Base-by-base conservation (phyloP, 2,329 filamentous ascomycete genomes). In the Tolypocladium guangdongense region DNA sequence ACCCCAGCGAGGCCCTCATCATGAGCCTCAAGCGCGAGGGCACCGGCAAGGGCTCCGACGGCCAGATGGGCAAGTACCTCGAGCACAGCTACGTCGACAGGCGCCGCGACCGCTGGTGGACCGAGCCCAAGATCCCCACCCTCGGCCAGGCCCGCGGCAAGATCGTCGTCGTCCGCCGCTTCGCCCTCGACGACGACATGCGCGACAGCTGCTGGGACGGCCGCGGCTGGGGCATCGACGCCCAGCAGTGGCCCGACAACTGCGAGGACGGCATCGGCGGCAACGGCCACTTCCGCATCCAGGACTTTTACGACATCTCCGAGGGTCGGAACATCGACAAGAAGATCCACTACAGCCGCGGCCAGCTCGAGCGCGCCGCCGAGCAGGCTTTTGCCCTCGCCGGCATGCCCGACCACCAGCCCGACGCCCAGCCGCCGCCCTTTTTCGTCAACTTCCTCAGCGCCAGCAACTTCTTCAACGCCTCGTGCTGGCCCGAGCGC, bases 21-120 rank as follows among this genome's bases (percentile, higher is more conserved):
- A 78, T 97, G 69, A 91, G 86, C 53, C 66, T 99, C 61, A 99
- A 99, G 74, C 85, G 90, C 56, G 93, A 99, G 72, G 93, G 93
- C 22, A 80, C 87, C 0, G 92, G 92, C 52, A 83, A 80, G 51
- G 82, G 86, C 46, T 89, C 82, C 14, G 93, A 97, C 67, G 78
- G 84, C 58, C 84, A 95, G 59, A 81, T 97, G 51, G 83, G 83
- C 57, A 81, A 77, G 52, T 84, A 92, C 63, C 76, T 97, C 16
- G 78, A 82, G 59, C 74, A 82, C 57, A 83, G 87, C 68, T 96
- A 95, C 70, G 79, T 83, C 30, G 75, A 74, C 37, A 69, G 71
- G 57, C 72, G 75, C 52, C 64, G 67, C 4, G 75, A 77, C 56
- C 76, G 79, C 54, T 97, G 92, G 92, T 93, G 84, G 74, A 90